Base-by-base conservation (phyloP, 306 rosid species). In the Comarum palustre region DNA sequence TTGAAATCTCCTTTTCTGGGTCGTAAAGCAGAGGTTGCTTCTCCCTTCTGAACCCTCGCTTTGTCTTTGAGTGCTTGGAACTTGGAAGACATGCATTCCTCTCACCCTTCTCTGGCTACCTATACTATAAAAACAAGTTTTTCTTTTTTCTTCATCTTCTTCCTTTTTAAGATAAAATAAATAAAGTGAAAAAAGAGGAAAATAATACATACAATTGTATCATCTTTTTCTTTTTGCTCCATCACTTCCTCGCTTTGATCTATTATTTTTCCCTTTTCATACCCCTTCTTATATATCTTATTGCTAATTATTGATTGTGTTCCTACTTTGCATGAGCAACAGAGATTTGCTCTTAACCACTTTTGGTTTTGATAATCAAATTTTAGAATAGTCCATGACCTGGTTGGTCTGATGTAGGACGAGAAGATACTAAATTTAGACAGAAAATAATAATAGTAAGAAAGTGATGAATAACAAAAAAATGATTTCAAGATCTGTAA, bases 1-100 rank as follows among this genome's bases (percentile, higher is more conserved):
- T 89, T 91, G 96, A 91, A 91, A 86, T 75, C 93, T 91, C 92
- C 90, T 89, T 94, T 91, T 91, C 96, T 90, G 90, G 86, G 91
- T 94, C 89, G 82, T 86, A 91, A 94, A 91, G 99, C 87, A 70
- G 83, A 70, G 80, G 76, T 77, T 88, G 87, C 95, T 88, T 87
- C 90, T 86, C 75, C 70, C 80, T 85, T 84, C 96, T 84, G 95
- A 88, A 91, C 45, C 88, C 89, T 83, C 90, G 59, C 89, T 90
- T 94, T 94, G 99, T 94, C 93, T 80, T 75, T 10, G 43, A 86
- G 97, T 84, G 99, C 84, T 94, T 94, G 97, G 99, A 91, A 78
- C 84, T 94, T 94, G 97, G 99, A 91, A 78, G 75, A 90, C 87
- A 72, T 86, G 93, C 96, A 90, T 89, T 91, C 97, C 90, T 88